A percentile compares a stretch with the other conserved stretches of the same genome.
Conservation (phyloP, 202 grass and related monocot genomes). For the Miscanthus sacchariflorus region DNA sequence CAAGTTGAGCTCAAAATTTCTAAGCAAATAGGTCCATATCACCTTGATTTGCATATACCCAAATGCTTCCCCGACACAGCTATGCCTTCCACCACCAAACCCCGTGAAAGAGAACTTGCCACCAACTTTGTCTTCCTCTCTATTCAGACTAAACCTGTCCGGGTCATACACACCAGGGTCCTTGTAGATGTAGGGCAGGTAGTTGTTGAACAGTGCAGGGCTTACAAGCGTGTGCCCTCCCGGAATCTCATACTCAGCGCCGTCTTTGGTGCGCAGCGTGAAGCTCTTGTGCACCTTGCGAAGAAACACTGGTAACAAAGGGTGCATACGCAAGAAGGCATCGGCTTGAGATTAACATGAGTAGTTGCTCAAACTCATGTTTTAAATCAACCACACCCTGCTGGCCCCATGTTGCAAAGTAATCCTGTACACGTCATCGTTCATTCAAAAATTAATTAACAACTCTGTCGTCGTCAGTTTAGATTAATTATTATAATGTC, state of each 20-base stretch:
- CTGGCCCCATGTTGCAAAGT: slow-evolving; percentile 36
- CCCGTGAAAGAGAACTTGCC: slow-evolving; percentile 46
- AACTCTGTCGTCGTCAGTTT: no score
- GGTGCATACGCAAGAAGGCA: slow-evolving; percentile 55
- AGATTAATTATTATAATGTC: no score
- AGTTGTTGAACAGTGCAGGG: slow-evolving; percentile 22
- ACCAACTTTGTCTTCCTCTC: slow-evolving; percentile 47
- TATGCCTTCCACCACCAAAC: slow-evolving; percentile 47
- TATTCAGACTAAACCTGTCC: slow-evolving; percentile 28
- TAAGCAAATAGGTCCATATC: slow-evolving; percentile 49
- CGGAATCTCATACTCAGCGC: neutral
- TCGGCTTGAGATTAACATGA: slow-evolving; percentile 49
- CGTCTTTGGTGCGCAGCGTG: slow-evolving; percentile 46
- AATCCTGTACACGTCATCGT: neutral
- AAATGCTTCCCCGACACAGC: slow-evolving; percentile 45
- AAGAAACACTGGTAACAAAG: slow-evolving; percentile 22
- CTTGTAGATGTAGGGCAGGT: neutral
- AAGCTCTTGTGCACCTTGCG: slow-evolving; percentile 41
- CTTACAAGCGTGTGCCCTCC: slow-evolving; percentile 51
- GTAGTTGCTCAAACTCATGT: slow-evolving; percentile 49
- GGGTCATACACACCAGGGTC: slow-evolving; percentile 41
- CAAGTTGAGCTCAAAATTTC: slow-evolving; percentile 56
- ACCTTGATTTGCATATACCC: slow-evolving; percentile 53
- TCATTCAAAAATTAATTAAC: neutral
- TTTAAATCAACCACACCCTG: slow-evolving; percentile 44